Evolutionary conservation across 164 flowering plant genomes (phyloP).

Genomic region (Magnolia changhungtana): DNA sequence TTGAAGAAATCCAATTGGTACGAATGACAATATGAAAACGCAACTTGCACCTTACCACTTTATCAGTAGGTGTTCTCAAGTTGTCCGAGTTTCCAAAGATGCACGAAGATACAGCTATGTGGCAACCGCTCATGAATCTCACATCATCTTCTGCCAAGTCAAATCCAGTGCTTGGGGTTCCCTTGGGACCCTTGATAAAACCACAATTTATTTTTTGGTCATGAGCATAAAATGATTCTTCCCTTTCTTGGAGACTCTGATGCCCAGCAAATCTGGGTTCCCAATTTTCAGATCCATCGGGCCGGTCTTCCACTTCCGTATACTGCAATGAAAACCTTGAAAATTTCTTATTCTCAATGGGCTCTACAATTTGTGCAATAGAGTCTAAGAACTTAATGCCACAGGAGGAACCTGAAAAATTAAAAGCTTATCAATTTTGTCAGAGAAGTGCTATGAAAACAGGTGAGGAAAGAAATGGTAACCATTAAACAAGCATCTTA

Average conservation of each 20-base stretch:
- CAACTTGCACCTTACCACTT: slow-evolving; percentile 47
- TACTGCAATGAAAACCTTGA: slow-evolving; percentile 79
- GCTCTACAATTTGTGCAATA: slow-evolving; percentile 74
- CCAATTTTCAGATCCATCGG: slow-evolving; percentile 53
- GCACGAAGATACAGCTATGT: slow-evolving; percentile 93
- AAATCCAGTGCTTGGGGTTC: slow-evolving; percentile 83
- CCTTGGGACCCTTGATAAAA: slow-evolving; percentile 76
- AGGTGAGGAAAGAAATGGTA: background rate
- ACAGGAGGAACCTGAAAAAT: slow-evolving; percentile 61
- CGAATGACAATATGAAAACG: background rate
- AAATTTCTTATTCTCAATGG: slow-evolving; percentile 71
- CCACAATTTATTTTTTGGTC: slow-evolving; percentile 92
- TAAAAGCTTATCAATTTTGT: background rate
- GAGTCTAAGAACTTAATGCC: slow-evolving; percentile 83
- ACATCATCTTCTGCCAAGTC: slow-evolving; percentile 93
- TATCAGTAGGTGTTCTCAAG: slow-evolving; percentile 65
- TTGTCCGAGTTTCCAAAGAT: slow-evolving; percentile 97
- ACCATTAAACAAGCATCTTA: background rate
- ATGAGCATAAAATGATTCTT: slow-evolving; percentile 71
- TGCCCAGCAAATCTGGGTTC: slow-evolving; percentile 92
- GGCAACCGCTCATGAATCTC: slow-evolving; percentile 76
- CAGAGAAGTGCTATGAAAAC: background rate
- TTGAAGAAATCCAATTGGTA: no score
- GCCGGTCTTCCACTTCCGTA: slow-evolving; percentile 59
- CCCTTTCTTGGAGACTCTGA: slow-evolving; percentile 74